Percentiles rank a stretch among this genome's conserved stretches.
These are phyloP conservation scores for Chaetomium olivaceum DNA, from an alignment of 2,329 filamentous ascomycete species.

Conservation along the genomic window DNA sequence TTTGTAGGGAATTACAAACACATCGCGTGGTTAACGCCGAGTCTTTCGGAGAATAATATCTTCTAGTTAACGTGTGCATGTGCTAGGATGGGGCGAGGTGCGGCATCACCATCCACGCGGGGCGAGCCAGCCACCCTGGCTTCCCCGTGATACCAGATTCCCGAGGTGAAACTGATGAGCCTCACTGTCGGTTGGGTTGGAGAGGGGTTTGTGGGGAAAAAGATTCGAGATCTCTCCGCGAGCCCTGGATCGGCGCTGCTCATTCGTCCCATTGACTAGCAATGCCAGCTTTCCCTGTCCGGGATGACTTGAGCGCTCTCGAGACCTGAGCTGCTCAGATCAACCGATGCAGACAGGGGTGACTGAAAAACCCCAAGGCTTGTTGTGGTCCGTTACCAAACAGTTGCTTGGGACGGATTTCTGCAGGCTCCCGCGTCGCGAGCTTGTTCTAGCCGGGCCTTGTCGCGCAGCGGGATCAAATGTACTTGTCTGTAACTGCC, in stretches of 20 bases:
- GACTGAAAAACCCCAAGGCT: neutral
- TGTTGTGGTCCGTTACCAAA: conserved; percentile 5
- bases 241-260: neutral
- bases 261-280: neutral
- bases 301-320: neutral
- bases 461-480: neutral
- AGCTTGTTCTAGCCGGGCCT: neutral
- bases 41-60: neutral
- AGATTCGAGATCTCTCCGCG: neutral
- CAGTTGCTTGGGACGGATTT: neutral
- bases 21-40: neutral
- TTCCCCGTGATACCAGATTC: conserved; percentile 11
- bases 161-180: conserved; percentile 4
- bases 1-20: neutral
- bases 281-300: neutral
- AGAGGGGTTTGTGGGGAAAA: neutral
- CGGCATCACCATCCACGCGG: neutral
- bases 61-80: neutral
- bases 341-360: neutral
- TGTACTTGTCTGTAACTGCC: conserved; percentile 20
- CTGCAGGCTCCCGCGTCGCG: neutral
- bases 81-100: neutral
- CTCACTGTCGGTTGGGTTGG: conserved; percentile 1
- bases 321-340: neutral
- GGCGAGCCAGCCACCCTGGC: conserved; percentile 4